phyloP scores from a whole-genome alignment of 345 rosid species.

The Viola odorata region DNA sequence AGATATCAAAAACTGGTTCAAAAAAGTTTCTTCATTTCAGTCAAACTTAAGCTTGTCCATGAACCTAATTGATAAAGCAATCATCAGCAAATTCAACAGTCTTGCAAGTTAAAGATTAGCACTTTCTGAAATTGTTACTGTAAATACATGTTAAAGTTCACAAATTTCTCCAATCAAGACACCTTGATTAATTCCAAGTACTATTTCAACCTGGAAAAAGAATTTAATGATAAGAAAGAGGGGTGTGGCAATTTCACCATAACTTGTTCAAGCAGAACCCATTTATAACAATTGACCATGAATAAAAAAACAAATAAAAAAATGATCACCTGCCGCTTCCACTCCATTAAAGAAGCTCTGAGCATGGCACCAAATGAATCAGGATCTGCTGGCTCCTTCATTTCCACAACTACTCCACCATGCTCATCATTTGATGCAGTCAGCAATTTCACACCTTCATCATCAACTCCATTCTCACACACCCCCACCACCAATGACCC shows the following conservation, averaged over 20 bases:
- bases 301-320: not conserved
- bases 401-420: slow-evolving; percentile 56
- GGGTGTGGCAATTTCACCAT: not conserved
- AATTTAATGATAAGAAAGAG: not conserved
- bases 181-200: not conserved
- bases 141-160: no score
- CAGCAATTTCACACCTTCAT: slow-evolving; percentile 25
- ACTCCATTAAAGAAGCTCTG: slow-evolving; percentile 36
- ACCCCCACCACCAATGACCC: not conserved
- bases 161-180: not conserved
- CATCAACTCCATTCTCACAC: slow-evolving; percentile 26
- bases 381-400: slow-evolving; percentile 46
- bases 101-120: no score
- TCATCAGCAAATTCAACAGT: no score
- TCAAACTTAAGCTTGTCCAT: no score
- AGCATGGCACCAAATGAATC: slow-evolving; percentile 33
- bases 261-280: no score
- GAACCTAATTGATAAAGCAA: no score
- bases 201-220: not conserved
- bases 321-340: slow-evolving; percentile 48
- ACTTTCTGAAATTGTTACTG: no score
- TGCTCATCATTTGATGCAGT: slow-evolving; percentile 41
- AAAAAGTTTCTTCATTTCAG: no score
- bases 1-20: no score
- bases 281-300: no score